Percentiles rank a stretch among this genome's conserved stretches.
phyloP scores from a whole-genome alignment of 305 asterid genomes.

The Nicotiana rustica region DNA sequence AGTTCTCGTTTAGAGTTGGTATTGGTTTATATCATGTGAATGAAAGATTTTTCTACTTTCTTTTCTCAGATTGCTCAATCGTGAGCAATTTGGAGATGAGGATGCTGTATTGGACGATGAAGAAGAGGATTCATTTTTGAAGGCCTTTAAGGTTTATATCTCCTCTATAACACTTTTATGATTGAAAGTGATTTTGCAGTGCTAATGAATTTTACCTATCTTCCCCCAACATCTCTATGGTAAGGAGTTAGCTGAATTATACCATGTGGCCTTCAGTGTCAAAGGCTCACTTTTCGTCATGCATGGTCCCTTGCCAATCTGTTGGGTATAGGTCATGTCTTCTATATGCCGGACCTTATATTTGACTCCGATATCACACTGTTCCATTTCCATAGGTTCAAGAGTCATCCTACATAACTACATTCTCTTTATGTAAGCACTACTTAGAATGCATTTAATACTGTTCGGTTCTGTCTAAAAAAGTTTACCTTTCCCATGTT shows the following conservation, averaged over 20 bases:
- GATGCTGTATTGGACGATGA: slow-evolving; percentile 85
- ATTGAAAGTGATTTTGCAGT: slow-evolving; percentile 25
- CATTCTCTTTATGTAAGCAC: too few relatives aligned
- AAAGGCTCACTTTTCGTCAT: too few relatives aligned
- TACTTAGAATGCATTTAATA: not conserved
- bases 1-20: slow-evolving; percentile 19
- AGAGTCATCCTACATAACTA: not conserved
- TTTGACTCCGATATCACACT: not conserved
- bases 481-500: not conserved
- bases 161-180: slow-evolving; percentile 19
- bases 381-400: not conserved
- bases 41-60: slow-evolving; percentile 18
- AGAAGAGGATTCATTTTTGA: slow-evolving; percentile 93
- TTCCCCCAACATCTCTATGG: slow-evolving; percentile 9
- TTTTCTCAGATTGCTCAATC: slow-evolving; percentile 73
- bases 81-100: slow-evolving; percentile 86
- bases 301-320: not conserved
- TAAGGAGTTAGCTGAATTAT: slow-evolving; percentile 7
- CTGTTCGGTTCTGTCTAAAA: not conserved
- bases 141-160: slow-evolving; percentile 89
- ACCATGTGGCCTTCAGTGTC: too few relatives aligned
- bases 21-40: slow-evolving; percentile 16
- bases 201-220: slow-evolving; percentile 7
- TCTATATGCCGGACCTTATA: not conserved
- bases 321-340: not conserved